Evolutionary conservation across 192 early-diverging fungal genomes (phyloP), one percentile per base, ranked within the genome.

Genomic region (Podila epicladia): DNA sequence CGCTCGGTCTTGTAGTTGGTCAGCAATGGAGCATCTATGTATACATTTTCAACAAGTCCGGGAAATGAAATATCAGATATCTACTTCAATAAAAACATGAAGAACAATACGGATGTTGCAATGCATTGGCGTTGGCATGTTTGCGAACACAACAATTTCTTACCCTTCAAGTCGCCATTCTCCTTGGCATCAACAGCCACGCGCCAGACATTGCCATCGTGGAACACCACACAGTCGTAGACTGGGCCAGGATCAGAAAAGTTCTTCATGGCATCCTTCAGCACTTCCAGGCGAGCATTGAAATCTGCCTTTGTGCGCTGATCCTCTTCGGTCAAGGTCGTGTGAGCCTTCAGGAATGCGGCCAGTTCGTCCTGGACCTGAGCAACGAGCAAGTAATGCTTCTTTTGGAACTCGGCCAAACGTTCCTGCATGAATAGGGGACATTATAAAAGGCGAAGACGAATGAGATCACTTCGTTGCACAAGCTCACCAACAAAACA

Each of bases 191-290:
- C 96, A 28, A 98, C 69, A 0, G 89, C 94, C 8, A 93, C 96
- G 26, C 94, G 88, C 95, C 95, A 99, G 73, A 93, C 90, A 19
- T 83, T 82, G 45, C 97, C 97, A 74, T 99, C 97, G 75, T 94
- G 87, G 84, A 95, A 98, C 33, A 93, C 88, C 12, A 97, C 92
- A 71, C 91, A 92, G 84, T 97, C 97, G 31, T 91, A 85, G 49
- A 94, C 76, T 29, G 87, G 85, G 17, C 96, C 98, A 3, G 88
- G 91, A 77, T 98, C 96, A 3, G 90, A 84, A 72, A 92, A 97
- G 28, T 73, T 70, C 48, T 90, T 87, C 58, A 82, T 59, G 9
- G 86, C 77, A 49, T 86, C 85, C 64, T 89, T 89, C 26, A 97
- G 87, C 19, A 87, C 90, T 3, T 91, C 90, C 5, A 90, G 62